Conservation (phyloP, 2,329 filamentous ascomycete species). For the Thielaviopsis ethacetica region DNA sequence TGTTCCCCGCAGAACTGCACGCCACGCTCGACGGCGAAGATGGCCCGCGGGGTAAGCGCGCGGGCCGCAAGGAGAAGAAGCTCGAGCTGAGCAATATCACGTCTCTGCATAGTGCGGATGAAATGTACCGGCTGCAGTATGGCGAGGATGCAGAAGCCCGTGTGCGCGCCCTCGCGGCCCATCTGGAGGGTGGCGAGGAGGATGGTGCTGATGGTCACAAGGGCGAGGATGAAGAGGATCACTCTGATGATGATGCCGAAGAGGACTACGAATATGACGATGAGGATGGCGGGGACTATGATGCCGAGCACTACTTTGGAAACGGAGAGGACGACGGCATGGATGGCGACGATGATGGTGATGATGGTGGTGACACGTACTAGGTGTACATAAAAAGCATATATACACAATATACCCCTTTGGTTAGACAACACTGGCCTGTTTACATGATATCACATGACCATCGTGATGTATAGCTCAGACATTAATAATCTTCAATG, state of each 20-base stretch:
- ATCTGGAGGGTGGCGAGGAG: slow-evolving; percentile 29
- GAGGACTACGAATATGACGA: slow-evolving; percentile 38
- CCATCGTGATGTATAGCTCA: neutral
- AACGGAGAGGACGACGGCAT: slow-evolving; percentile 38
- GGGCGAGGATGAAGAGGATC: slow-evolving; percentile 29
- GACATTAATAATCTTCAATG: neutral
- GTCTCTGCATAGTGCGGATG: slow-evolving; percentile 32
- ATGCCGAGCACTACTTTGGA: slow-evolving; percentile 45
- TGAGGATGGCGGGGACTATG: slow-evolving; percentile 43
- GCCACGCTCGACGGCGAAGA: slow-evolving; percentile 35
- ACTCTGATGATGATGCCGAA: slow-evolving; percentile 25
- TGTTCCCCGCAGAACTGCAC: slow-evolving; percentile 41
- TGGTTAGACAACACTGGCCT: neutral
- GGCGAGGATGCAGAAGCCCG: slow-evolving; percentile 17
- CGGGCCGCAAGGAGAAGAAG: slow-evolving; percentile 24
- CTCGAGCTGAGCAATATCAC: slow-evolving; percentile 31
- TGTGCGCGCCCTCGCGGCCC: slow-evolving; percentile 18
- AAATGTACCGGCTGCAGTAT: slow-evolving; percentile 28
- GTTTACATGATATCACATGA: neutral
- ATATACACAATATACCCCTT: neutral
- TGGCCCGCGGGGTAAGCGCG: slow-evolving; percentile 12
- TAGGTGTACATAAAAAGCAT: neutral
- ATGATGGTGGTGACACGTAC: slow-evolving; percentile 14
- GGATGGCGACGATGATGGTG: slow-evolving; percentile 36
- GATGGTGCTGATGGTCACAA: slow-evolving; percentile 26